phyloP scores from a whole-genome alignment of 2,329 filamentous ascomycete species.

The Aspergillus sp. region DNA sequence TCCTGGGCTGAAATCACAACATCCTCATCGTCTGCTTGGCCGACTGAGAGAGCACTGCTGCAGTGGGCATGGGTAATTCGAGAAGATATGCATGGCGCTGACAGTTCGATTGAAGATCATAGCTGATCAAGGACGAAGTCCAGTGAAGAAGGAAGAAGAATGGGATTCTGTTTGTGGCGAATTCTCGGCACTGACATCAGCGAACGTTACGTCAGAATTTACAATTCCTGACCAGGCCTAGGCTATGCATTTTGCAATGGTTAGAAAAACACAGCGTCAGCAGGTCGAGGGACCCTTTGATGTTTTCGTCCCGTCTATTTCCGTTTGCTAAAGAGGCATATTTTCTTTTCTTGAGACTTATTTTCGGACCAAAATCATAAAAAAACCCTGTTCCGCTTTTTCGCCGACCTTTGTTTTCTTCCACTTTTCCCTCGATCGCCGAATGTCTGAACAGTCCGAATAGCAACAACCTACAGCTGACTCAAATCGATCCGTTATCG shows the following conservation, averaged over 20 bases:
- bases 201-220: constrained; percentile 5
- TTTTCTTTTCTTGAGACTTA: neutral
- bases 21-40: neutral
- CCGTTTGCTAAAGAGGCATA: neutral
- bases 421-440: neutral
- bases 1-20: neutral
- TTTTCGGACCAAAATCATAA: neutral
- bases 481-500: neutral
- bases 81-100: neutral
- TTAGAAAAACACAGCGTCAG: constrained; percentile 6
- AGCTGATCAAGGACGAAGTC: neutral
- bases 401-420: neutral
- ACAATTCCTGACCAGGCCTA: neutral
- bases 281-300: neutral
- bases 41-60: neutral
- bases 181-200: constrained; percentile 13
- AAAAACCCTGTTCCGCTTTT: neutral
- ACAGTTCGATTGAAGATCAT: neutral
- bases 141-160: neutral
- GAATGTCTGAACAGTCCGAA: constrained; percentile 10
- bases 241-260: neutral
- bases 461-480: constrained; percentile 15
- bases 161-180: constrained; percentile 4
- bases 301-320: constrained; percentile 1
- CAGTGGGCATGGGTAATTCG: neutral